Evolutionary conservation across 108 stramenopile genomes (phyloP), one percentile per base, ranked within the genome.

Genomic region (Pseudonitzschia pungens): DNA sequence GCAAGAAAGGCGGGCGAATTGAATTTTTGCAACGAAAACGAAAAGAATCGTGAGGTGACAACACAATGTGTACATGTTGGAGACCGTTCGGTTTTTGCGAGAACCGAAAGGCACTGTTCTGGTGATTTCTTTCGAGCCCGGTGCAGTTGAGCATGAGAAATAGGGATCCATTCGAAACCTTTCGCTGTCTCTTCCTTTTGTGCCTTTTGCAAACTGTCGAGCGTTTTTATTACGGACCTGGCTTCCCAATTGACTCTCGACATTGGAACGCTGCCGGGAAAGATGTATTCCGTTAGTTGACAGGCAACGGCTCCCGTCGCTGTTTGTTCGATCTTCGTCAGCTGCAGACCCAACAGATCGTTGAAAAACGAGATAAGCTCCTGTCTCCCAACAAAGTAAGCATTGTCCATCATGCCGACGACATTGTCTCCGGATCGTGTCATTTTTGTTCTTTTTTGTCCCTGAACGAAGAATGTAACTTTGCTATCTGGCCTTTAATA

Each of bases 321-420:
- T n/a, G 98, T 99, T 73, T 99, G 93, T 83, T 99, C 99, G 43
- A 99, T 92, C 79, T 98, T 98, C 69, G 77, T 68, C 4, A 99
- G 82, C 70, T 95, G 89, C 69, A 99, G 72, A 58, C 87, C 77
- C 59, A 98, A 81, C 55, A 93, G 82, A 20, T 72, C 70, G 84
- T 99, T 99, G 79, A 99, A 84, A 87, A 98, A 99, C 26, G 93
- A 87, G 22, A 99, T 84, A 21, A 99, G 85, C 59, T 97, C 97
- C 36, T 82, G 84, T 26, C 97, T 89, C 54, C 97, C 97, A 52
- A 97, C 97, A 80, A 99, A 99, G 91, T 97, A 99, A 41, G 97
- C 97, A 75, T 43, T 81, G 84, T 98, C 96, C 99, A 99, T 99
- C 96, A 99, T 98, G 72, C 77, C 77, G 20, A 75, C 74, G 32